phyloP scores from a whole-genome alignment of 495 filamentous ascomycete genomes.

The Patellaria atrata region DNA sequence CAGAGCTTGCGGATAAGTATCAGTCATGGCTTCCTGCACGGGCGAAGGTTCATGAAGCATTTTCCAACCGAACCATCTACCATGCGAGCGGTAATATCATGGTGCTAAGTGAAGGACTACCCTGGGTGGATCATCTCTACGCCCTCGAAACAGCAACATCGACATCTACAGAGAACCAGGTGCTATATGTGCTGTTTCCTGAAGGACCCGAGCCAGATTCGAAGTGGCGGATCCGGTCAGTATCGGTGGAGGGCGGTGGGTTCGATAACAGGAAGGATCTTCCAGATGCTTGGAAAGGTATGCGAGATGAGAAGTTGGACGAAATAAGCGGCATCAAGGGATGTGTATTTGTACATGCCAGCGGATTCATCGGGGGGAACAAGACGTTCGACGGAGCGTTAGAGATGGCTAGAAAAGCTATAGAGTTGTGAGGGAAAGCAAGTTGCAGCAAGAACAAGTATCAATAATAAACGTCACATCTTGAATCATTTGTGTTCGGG shows the following conservation, averaged over 20 bases:
- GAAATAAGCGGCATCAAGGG: conserved; percentile 57
- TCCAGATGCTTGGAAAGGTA: conserved; percentile 80
- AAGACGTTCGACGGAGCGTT: conserved; percentile 78
- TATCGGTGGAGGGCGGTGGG: conserved; percentile 61
- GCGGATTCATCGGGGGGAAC: conserved; percentile 92
- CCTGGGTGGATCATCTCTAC: conserved; percentile 95
- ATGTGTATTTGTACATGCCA: conserved; percentile 83
- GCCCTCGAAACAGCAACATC: conserved; percentile 51
- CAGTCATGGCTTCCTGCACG: conserved; percentile 79
- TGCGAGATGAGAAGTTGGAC: conserved; percentile 72
- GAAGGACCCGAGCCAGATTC: conserved; percentile 53
- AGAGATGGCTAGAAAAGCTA: conserved; percentile 68
- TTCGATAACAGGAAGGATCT: conserved; percentile 83
- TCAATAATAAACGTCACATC: no score
- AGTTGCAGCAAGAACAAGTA: no score
- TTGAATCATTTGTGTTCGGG: no score
- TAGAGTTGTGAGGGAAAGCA: conserved; percentile 34
- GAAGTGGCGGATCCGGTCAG: conserved; percentile 88
- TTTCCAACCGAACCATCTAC: conserved; percentile 43
- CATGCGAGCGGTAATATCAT: conserved; percentile 67
- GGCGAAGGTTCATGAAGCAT: conserved; percentile 57
- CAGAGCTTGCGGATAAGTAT: conserved; percentile 58
- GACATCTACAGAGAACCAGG: conserved; percentile 32
- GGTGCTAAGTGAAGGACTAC: conserved; percentile 52
- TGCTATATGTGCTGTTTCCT: conserved; percentile 88